Conservation (phyloP, 306 rosid species). For the Arachis stenosperma region DNA sequence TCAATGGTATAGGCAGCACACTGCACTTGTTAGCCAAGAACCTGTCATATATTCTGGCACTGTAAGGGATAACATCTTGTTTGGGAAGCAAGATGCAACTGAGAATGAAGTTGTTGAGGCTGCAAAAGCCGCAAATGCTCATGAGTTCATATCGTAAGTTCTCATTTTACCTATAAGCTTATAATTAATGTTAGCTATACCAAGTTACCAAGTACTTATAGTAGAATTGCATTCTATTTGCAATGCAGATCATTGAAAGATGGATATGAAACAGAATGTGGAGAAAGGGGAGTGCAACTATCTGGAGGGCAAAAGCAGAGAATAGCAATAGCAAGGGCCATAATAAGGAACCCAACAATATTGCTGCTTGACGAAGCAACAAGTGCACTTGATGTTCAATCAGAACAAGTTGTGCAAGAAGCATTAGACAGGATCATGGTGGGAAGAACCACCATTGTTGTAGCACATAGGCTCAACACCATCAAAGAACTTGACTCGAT, state of each 20-base stretch:
- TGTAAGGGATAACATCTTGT: slow-evolving; percentile 72
- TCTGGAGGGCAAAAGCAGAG: slow-evolving; percentile 99
- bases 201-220: not conserved
- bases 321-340: slow-evolving; percentile 92
- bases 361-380: slow-evolving; percentile 90
- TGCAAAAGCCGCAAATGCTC: slow-evolving; percentile 85
- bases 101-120: slow-evolving; percentile 85
- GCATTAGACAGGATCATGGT: slow-evolving; percentile 87
- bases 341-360: slow-evolving; percentile 77
- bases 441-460: slow-evolving; percentile 84
- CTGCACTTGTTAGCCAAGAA: slow-evolving; percentile 92
- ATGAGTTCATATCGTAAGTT: slow-evolving; percentile 90
- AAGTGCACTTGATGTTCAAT: slow-evolving; percentile 87
- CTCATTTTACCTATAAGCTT: not conserved
- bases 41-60: slow-evolving; percentile 81
- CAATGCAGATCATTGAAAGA: slow-evolving; percentile 72
- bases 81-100: slow-evolving; percentile 76
- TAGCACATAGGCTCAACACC: slow-evolving; percentile 93
- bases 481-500: slow-evolving; percentile 79
- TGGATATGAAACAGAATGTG: slow-evolving; percentile 88
- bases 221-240: not conserved
- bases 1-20: slow-evolving; percentile 80
- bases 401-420: slow-evolving; percentile 89
- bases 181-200: not conserved
- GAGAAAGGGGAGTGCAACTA: slow-evolving; percentile 95